Conservation (phyloP, 73 alveolate genomes). For the Paramecium pentaurelia region DNA sequence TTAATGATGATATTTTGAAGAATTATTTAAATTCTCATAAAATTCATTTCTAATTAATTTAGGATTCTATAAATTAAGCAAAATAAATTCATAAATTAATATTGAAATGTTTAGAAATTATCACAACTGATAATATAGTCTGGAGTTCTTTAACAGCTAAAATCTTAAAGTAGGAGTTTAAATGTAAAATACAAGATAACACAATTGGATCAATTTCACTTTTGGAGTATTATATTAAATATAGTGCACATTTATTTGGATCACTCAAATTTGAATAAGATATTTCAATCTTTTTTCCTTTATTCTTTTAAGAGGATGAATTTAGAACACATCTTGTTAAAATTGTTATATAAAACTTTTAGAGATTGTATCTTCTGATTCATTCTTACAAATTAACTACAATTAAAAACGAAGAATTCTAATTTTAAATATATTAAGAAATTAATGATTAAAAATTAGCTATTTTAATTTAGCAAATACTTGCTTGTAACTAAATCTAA, state of each 20-base stretch:
- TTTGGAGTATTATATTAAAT: not conserved
- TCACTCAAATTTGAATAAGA: not conserved
- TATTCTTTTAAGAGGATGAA: not conserved
- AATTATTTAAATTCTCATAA: not conserved
- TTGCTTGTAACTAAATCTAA: no score
- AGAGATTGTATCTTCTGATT: not conserved
- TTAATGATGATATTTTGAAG: not conserved
- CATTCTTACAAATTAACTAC: not conserved
- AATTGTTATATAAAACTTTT: not conserved
- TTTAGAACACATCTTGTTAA: not conserved
- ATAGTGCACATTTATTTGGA: not conserved
- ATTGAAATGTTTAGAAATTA: not conserved
- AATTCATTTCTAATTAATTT: not conserved
- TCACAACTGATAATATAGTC: not conserved
- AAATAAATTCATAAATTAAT: not conserved
- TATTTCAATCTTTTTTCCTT: not conserved
- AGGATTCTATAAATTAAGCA: not conserved
- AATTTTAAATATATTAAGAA: not conserved
- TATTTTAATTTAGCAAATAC: not conserved
- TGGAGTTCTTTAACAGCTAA: not conserved
- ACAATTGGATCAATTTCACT: not conserved
- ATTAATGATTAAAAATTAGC: not conserved
- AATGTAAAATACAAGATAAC: not conserved
- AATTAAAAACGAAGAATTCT: not conserved
- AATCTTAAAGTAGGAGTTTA: not conserved